Evolutionary conservation across 2,329 filamentous ascomycete species (phyloP), one percentile per base, ranked within the genome.

Genomic region (Podosphaera aphanis): DNA sequence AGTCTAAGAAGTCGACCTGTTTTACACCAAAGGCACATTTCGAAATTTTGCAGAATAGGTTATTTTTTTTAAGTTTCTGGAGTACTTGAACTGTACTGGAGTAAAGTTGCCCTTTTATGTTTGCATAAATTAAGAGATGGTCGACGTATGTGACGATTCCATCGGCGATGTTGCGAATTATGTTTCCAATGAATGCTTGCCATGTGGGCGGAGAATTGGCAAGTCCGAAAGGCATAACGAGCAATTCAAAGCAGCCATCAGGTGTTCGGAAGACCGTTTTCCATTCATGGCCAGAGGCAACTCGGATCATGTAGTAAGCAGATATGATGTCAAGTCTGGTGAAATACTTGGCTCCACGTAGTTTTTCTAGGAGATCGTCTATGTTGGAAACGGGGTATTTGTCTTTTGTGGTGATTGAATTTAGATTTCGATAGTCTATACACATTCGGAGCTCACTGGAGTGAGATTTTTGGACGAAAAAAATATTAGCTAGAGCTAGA

Each of bases 181-280:
- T 31, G 5, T 43, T 1, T 13, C 31, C 40, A 13, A 43, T 43
- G 4, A 42, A 42, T 16, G 39, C 5, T 44, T 49, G 45, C 23
- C 29, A 49, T 3, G 45, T 47, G 0, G 41, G 27, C 0, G 45
- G 46, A 2, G 21, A 19, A 23, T 47, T 49, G 1, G 33, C 36
- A 1, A 49, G 29, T 1, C 46, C 43, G 16, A 49, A 49, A 2
- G 43, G 43, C 36, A 47, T n/a, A 4, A 49, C 46, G 1, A 38
- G 19, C 18, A 23, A 48, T 27, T 46, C 37, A 23, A 40, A 46
- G 20, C 25, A 41, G 1, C 23, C 37, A 21, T 40, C 33, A 2
- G 25, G 23, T 11, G 35, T 29, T 35, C 25, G 6, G 25, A 46
- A 41, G 2, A 21, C 21, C 1, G 37, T 46, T 35, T 40, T 40